Evolutionary conservation across 2,329 filamentous ascomycete genomes (phyloP).

Genomic region (Pseudogymnoascus sp.): DNA sequence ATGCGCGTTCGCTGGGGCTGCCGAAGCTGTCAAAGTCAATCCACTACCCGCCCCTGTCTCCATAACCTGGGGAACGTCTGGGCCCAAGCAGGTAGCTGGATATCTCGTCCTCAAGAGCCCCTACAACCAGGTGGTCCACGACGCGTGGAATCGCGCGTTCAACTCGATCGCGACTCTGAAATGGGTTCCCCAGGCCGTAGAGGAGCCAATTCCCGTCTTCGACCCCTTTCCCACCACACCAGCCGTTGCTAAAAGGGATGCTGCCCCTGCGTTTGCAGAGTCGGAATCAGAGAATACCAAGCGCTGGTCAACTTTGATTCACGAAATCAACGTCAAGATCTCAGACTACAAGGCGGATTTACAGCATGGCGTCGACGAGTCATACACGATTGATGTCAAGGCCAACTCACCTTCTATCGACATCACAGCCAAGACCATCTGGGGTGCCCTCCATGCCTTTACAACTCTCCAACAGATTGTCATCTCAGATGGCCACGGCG

Average conservation of each 20-base stretch:
- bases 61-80: slow-evolving; percentile 45
- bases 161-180: slow-evolving; percentile 39
- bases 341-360: slow-evolving; percentile 38
- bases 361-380: slow-evolving; percentile 60
- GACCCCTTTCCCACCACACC: slow-evolving; percentile 40
- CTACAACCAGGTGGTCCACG: slow-evolving; percentile 31
- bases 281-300: slow-evolving; percentile 14
- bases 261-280: background rate
- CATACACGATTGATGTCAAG: slow-evolving; percentile 59
- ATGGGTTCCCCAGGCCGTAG: slow-evolving; percentile 46
- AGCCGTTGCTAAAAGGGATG: slow-evolving; percentile 15
- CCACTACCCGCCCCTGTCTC: slow-evolving; percentile 45
- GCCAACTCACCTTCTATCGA: slow-evolving; percentile 32
- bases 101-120: slow-evolving; percentile 32
- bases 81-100: slow-evolving; percentile 36
- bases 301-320: slow-evolving; percentile 29
- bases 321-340: slow-evolving; percentile 38
- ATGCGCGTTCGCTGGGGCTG: slow-evolving; percentile 28
- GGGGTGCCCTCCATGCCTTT: slow-evolving; percentile 61
- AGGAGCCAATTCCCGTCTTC: slow-evolving; percentile 43
- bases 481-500: slow-evolving; percentile 53
- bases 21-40: slow-evolving; percentile 41
- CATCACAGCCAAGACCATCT: slow-evolving; percentile 54
- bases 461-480: slow-evolving; percentile 74
- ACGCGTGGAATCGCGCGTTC: slow-evolving; percentile 44